These are phyloP conservation scores for Capsicum pubescens DNA, from an alignment of 257 asterid genomes.

Conservation along the genomic window DNA sequence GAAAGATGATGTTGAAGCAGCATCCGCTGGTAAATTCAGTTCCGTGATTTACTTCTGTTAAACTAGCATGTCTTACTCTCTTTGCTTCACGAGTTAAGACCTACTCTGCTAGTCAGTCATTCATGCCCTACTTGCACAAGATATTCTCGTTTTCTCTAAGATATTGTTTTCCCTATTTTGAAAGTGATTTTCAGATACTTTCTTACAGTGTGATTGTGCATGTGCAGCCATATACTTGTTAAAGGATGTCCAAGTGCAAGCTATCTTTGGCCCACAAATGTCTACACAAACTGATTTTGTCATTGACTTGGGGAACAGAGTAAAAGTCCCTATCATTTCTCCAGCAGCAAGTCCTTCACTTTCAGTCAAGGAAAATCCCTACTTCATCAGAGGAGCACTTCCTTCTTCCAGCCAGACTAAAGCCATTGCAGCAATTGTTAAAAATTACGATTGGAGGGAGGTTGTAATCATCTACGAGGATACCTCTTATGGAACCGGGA, in stretches of 20 bases:
- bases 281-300: constrained; percentile 55
- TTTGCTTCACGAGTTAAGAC: background rate
- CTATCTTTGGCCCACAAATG: constrained; percentile 54
- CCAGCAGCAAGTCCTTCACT: constrained; percentile 54
- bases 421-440: constrained; percentile 53
- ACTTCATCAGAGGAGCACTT: constrained; percentile 51
- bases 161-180: background rate
- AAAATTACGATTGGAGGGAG: constrained; percentile 51
- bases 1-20: constrained; percentile 44
- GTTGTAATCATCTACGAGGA: constrained; percentile 52
- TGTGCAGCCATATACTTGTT: constrained; percentile 57
- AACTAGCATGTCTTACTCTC: background rate
- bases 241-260: constrained; percentile 48
- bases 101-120: background rate
- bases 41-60: background rate
- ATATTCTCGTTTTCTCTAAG: background rate
- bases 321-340: constrained; percentile 53
- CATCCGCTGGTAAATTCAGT: constrained; percentile 40
- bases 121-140: background rate
- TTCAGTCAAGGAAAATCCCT: constrained; percentile 49
- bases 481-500: constrained; percentile 45
- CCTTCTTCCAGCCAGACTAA: constrained; percentile 49
- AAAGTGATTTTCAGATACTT: background rate
- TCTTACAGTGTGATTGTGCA: background rate
- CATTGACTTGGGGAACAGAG: constrained; percentile 49